These are phyloP conservation scores for Amphicarpaea edgeworthii DNA, from an alignment of 306 rosid species.

Conservation along the genomic window DNA sequence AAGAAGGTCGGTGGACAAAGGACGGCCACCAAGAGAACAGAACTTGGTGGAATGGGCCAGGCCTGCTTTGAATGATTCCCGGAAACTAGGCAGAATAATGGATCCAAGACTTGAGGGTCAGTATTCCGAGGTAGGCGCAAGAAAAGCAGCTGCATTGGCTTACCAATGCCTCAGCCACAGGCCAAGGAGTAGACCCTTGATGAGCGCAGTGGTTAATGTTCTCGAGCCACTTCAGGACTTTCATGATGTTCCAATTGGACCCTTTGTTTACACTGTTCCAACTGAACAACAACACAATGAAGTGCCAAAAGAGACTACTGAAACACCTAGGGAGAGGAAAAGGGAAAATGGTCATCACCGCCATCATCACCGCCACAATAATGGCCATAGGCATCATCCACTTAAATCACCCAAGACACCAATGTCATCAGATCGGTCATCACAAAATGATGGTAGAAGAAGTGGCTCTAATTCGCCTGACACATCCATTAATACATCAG, in stretches of 20 bases:
- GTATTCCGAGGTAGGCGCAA: constrained; percentile 81
- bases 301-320: not conserved
- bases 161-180: constrained; percentile 88
- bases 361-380: constrained; percentile 26
- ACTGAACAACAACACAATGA: constrained; percentile 22
- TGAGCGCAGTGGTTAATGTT: constrained; percentile 71
- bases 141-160: constrained; percentile 91
- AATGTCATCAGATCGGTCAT: constrained; percentile 1
- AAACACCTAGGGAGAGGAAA: constrained; percentile 45
- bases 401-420: constrained; percentile 58
- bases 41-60: constrained; percentile 88
- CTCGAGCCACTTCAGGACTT: constrained; percentile 81
- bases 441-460: constrained; percentile 42
- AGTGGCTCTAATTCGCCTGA: constrained; percentile 59
- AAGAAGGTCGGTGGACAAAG: constrained; percentile 78
- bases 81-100: constrained; percentile 72
- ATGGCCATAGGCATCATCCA: constrained; percentile 40
- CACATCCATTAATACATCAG: constrained; percentile 52
- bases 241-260: constrained; percentile 68
- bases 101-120: constrained; percentile 89
- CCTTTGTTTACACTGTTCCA: constrained; percentile 82
- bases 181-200: constrained; percentile 79
- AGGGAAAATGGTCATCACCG: constrained; percentile 49
- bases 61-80: constrained; percentile 63
- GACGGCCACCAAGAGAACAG: constrained; percentile 73